Conservation (phyloP, 495 filamentous ascomycete species). For the Astrothelium macrocarpum region DNA sequence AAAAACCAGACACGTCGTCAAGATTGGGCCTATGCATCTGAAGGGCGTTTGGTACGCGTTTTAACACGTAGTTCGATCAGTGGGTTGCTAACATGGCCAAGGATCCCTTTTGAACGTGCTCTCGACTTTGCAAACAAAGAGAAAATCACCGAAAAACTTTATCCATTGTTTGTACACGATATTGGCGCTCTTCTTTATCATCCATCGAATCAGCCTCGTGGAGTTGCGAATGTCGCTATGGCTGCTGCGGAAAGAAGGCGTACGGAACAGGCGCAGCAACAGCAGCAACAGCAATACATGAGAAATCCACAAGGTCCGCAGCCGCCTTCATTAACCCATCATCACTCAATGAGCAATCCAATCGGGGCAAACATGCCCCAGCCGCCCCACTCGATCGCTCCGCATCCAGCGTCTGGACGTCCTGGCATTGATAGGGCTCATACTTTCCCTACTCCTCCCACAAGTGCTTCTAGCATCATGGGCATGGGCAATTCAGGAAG, state of each 20-base stretch:
- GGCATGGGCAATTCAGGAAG: constrained; percentile 64
- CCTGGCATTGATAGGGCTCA: constrained; percentile 72
- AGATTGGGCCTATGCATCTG: constrained; percentile 97
- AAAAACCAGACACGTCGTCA: constrained; percentile 91
- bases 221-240: constrained; percentile 60
- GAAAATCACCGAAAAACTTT: constrained; percentile 92
- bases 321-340: constrained; percentile 57
- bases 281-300: constrained; percentile 36
- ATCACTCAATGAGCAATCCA: constrained; percentile 66
- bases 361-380: constrained; percentile 56
- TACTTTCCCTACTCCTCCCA: constrained; percentile 89
- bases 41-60: constrained; percentile 90
- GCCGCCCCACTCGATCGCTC: constrained; percentile 58
- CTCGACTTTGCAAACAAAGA: constrained; percentile 98
- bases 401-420: constrained; percentile 58
- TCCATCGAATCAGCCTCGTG: constrained; percentile 70
- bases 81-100: constrained; percentile 32
- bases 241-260: constrained; percentile 72
- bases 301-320: constrained; percentile 46
- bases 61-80: constrained; percentile 12
- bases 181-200: constrained; percentile 92
- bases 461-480: constrained; percentile 84
- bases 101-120: constrained; percentile 95
- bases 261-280: constrained; percentile 34
- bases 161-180: constrained; percentile 96